phyloP scores from a whole-genome alignment of 148 eudicot species.

The Rhododendron mucronatum region DNA sequence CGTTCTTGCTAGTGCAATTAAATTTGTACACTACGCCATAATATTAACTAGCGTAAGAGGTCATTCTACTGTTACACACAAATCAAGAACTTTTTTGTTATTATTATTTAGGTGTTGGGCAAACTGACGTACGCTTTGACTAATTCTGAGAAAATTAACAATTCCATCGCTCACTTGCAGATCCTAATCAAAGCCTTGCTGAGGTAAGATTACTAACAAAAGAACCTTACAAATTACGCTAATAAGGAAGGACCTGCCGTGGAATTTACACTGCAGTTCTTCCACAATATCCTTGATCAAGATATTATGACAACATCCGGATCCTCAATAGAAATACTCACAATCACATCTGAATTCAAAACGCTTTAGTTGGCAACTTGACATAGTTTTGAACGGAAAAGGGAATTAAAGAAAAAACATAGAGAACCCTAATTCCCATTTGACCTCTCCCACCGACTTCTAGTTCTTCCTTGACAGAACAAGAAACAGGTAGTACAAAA shows the following conservation, averaged over 20 bases:
- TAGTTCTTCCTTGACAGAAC: neutral
- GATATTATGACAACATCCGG: neutral
- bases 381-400: neutral
- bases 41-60: neutral
- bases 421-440: neutral
- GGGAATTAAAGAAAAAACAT: too few species aligned
- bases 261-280: too few species aligned
- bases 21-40: neutral
- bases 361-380: neutral
- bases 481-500: neutral
- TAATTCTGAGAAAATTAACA: too few species aligned
- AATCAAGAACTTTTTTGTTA: neutral
- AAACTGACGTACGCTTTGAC: too few species aligned
- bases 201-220: neutral
- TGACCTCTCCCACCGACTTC: neutral
- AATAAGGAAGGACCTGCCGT: neutral
- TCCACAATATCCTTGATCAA: neutral
- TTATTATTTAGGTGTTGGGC: rapidly evolving
- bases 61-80: neutral
- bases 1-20: too few species aligned
- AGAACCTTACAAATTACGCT: neutral
- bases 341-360: neutral
- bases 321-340: neutral
- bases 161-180: neutral
- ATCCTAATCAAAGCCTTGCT: too few species aligned